Percentiles rank a stretch among this genome's conserved stretches.
These are phyloP conservation scores for Apiosordaria backusii DNA, from an alignment of 495 filamentous ascomycete genomes.

Conservation along the genomic window DNA sequence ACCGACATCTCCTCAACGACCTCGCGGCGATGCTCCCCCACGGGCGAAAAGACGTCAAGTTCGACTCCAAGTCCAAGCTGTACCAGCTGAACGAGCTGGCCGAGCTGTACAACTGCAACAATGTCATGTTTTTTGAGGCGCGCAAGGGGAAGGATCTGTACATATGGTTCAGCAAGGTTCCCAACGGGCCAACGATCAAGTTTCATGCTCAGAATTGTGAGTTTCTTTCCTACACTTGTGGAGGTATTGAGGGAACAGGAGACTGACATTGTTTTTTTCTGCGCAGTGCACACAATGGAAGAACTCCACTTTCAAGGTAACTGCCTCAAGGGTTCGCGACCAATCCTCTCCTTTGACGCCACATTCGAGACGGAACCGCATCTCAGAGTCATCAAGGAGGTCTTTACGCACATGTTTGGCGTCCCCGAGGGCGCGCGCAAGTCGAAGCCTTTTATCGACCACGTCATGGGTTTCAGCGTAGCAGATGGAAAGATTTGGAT, in stretches of 20 bases:
- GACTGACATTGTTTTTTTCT: not conserved
- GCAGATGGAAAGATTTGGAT: conserved; percentile 97
- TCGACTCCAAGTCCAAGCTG: conserved; percentile 93
- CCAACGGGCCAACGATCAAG: conserved; percentile 93
- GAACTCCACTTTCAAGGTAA: conserved; percentile 97
- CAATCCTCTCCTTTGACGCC: conserved; percentile 88
- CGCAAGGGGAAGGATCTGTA: conserved; percentile 93
- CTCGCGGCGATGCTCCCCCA: conserved; percentile 87
- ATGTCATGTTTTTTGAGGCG: conserved; percentile 94
- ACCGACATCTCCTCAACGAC: conserved; percentile 90
- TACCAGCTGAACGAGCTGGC: conserved; percentile 93
- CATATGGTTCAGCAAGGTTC: conserved; percentile 87
- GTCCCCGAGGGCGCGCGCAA: conserved; percentile 85
- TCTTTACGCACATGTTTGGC: conserved; percentile 88
- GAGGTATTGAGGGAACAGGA: not conserved
- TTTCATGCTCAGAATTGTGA: conserved; percentile 67
- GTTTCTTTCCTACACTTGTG: not conserved
- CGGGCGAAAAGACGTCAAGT: conserved; percentile 88
- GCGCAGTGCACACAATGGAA: conserved; percentile 81
- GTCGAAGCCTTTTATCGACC: conserved; percentile 93
- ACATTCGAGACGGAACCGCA: conserved; percentile 74
- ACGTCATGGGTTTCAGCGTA: conserved; percentile 86
- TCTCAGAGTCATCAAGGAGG: conserved; percentile 72
- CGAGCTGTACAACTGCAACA: conserved; percentile 98
- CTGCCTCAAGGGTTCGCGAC: conserved; percentile 90